A percentile compares a stretch with the other conserved stretches of the same genome.
Evolutionary conservation across 208 protist genomes (phyloP).

Genomic region (Herpetomonas tarakana): DNA sequence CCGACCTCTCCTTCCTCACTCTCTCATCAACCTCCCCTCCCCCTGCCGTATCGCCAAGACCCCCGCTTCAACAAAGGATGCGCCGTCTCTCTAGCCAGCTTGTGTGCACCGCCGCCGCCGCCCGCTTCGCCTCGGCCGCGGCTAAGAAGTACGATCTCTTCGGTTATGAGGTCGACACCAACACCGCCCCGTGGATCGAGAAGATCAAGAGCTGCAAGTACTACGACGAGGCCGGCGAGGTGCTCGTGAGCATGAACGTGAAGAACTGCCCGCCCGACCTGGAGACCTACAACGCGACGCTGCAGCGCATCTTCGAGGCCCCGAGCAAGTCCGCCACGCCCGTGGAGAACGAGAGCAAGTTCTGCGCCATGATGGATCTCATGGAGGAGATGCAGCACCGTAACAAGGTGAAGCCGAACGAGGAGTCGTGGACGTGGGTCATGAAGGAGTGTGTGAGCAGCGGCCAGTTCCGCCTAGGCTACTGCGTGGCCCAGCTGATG

Average conservation of each 20-base stretch:
- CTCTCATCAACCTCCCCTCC: too few species aligned
- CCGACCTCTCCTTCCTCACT: too few species aligned
- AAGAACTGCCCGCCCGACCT: constrained; percentile 89
- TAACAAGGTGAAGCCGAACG: constrained; percentile 85
- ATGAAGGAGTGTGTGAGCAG: constrained; percentile 83
- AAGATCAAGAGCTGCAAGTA: constrained; percentile 80
- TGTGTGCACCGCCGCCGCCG: constrained; percentile 45
- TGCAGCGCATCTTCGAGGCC: constrained; percentile 79
- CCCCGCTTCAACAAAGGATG: too few species aligned
- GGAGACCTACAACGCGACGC: constrained; percentile 83
- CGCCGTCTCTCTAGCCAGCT: constrained; percentile 64
- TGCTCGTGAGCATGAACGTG: constrained; percentile 88
- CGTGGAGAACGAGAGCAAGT: constrained; percentile 83
- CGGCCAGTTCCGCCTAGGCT: constrained; percentile 81
- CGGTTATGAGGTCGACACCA: constrained; percentile 85
- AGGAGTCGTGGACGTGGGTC: constrained; percentile 85
- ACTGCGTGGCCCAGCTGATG: constrained; percentile 72
- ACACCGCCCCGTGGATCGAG: constrained; percentile 81
- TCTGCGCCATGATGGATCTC: constrained; percentile 90
- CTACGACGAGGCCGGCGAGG: constrained; percentile 88
- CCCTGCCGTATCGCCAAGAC: too few species aligned
- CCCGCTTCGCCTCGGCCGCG: constrained; percentile 34
- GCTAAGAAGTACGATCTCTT: constrained; percentile 87
- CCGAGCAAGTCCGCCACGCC: constrained; percentile 63
- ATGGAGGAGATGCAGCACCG: constrained; percentile 89